Base-by-base conservation (phyloP, 1,139 yeast species). In the Taphrina wiesneri region DNA sequence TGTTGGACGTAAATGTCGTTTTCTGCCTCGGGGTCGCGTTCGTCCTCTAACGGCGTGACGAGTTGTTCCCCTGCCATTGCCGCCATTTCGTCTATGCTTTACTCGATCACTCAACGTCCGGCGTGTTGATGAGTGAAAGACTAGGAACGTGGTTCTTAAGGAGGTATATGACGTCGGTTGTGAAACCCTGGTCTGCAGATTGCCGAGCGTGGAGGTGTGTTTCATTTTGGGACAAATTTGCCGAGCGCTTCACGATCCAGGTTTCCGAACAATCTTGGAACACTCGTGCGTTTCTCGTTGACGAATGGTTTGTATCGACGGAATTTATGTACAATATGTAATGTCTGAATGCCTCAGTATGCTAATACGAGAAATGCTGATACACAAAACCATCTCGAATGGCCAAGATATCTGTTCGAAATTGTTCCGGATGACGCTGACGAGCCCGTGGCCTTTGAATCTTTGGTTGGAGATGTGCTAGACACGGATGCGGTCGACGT, bases 21-120 rank as follows among this genome's bases (percentile, higher is more conserved):
- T 28, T 26, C 36, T 1, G 39, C 21, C 39, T 19, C 23, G 5
- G 54, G 54, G 15, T 45, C 28, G 28, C 28, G 25, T 21, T 45
- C 49, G 1, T 21, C 49, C 49, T 45, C 49, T 3, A 45, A n/a
- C 11, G 49, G 49, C 21, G 49, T 45, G n/a, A 45, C 49, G 49
- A 45, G 49, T n/a, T 45, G 49, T 45, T 45, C 21, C 2, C 28
- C 49, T 9, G 28, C 7, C n/a, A 28, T 9, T 6, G 25, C 49
- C 49, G 17, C 23, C 13, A n/a, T 13, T n/a, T 7, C 17, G 9
- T 3, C 17, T 41, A 2, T 2, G 5, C 7, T 13, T 41, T 41
- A 19, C 9, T 7, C 19, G 39, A 32, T 32, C 13, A n/a, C n/a
- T n/a, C n/a, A n/a, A n/a, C n/a, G n/a, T n/a, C n/a, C n/a, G n/a